A percentile compares a stretch with the other conserved stretches of the same genome.
phyloP scores from a whole-genome alignment of 2,329 filamentous ascomycete species.

The Aspergillus sojae region DNA sequence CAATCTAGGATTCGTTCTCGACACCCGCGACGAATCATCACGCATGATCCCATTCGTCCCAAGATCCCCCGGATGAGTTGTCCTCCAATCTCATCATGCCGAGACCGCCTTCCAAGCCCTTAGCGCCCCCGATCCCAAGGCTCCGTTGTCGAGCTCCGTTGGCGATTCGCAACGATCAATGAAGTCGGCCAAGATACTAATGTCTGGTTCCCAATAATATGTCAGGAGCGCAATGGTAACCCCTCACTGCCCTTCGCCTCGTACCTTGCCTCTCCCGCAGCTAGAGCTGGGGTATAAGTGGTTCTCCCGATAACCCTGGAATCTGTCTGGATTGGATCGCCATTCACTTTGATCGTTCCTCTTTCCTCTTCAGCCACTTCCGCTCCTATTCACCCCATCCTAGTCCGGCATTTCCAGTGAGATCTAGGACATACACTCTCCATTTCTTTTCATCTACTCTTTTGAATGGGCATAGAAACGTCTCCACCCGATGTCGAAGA shows the following conservation, averaged over 20 bases:
- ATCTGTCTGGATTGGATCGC: not conserved
- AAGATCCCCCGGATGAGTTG: conserved; percentile 5
- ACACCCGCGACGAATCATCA: not conserved
- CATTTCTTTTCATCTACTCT: conserved; percentile 12
- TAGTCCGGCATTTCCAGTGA: not conserved
- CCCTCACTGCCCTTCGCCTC: conserved; percentile 16
- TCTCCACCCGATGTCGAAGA: conserved; percentile 43
- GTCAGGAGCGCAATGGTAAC: conserved; percentile 15
- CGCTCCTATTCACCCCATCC: not conserved
- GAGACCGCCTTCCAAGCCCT: conserved; percentile 15
- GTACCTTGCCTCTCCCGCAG: conserved; percentile 4
- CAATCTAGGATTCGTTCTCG: not conserved
- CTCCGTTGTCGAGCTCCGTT: not conserved
- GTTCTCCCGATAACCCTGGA: not conserved
- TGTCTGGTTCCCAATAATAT: conserved; percentile 15
- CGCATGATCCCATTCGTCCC: not conserved
- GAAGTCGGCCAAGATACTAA: conserved; percentile 22
- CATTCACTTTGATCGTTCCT: not conserved
- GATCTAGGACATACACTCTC: not conserved
- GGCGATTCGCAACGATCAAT: conserved; percentile 3
- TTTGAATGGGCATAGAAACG: conserved; percentile 46
- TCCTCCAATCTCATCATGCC: conserved; percentile 8
- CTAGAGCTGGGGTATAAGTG: conserved; percentile 4
- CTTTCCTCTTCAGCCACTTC: not conserved
- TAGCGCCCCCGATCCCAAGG: conserved; percentile 12